Base-by-base conservation (phyloP, 768 basidiomycete genomes). In the Gyrodon lividus region DNA sequence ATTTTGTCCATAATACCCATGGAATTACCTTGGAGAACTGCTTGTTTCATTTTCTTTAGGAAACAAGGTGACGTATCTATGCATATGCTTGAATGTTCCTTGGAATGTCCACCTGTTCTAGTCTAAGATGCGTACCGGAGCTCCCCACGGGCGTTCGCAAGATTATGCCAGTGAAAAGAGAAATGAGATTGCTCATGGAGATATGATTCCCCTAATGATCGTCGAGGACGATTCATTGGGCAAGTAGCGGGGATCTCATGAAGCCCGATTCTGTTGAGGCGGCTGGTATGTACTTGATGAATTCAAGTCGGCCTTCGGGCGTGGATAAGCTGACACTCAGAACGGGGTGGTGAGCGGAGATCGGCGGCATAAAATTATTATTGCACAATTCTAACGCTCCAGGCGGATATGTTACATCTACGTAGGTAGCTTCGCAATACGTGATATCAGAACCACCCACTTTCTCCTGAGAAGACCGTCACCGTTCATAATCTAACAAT, bases 191-290 rank as follows among this genome's bases (percentile, higher is more conserved):
- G 17, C 22, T 23, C 26, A n/a, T 20, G 17, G 35, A 14, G 35
- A 13, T 17, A 10, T 16, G 33, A 10, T 34, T 50, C 37, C 22
- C 20, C 30, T 46, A 47, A 48, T 48, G 49, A 62, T 56, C 46
- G 42, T 34, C 51, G 40, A 51, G n/a, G 35, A 30, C 26, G 23
- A 48, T n/a, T n/a, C 47, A 44, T 45, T 34, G 22, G 51, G 42
- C 26, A 46, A 39, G 35, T 2, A 49, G 24, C 64, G 64, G 63
- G 58, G 60, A 60, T 64, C 61, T 64, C 45, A n/a, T 44, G 5
- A 41, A 14, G 20, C 23, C 19, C 43, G 23, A 48, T 62, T 65
- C 54, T 55, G 23, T 2, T 41, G 17, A 30, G n/a, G 22, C 16
- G 42, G 45, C 34, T 16, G n/a, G 39, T 40, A n/a, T n/a, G n/a